A percentile compares a stretch with the other conserved stretches of the same genome.
These are phyloP conservation scores for Podaxis sp. DNA, from an alignment of 768 basidiomycete genomes.

Conservation along the genomic window DNA sequence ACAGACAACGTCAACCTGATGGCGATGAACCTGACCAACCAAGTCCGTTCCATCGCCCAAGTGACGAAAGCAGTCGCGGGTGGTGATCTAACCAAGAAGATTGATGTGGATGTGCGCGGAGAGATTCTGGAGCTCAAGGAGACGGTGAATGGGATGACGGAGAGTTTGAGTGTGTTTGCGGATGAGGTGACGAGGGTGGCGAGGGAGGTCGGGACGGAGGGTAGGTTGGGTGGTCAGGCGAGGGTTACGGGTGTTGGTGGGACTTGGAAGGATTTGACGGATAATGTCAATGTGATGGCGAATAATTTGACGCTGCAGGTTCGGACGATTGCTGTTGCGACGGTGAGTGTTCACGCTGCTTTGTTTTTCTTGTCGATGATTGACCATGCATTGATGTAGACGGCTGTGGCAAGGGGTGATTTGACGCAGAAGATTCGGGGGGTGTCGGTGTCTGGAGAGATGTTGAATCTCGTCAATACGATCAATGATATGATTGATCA, in stretches of 20 bases:
- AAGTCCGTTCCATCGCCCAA: constrained; percentile 82
- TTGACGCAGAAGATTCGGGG: constrained; percentile 91
- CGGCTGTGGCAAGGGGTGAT: constrained; percentile 92
- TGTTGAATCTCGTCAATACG: constrained; percentile 93
- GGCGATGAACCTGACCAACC: constrained; percentile 89
- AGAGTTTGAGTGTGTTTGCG: constrained; percentile 79
- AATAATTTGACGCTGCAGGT: constrained; percentile 93
- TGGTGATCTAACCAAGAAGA: constrained; percentile 92
- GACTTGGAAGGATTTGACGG: constrained; percentile 96
- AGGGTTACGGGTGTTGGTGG: constrained; percentile 93
- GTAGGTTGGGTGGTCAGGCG: constrained; percentile 91
- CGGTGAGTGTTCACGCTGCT: constrained; percentile 45
- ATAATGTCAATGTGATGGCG: constrained; percentile 96
- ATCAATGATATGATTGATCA: constrained; percentile 86
- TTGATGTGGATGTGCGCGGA: constrained; percentile 87
- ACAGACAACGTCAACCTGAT: constrained; percentile 86
- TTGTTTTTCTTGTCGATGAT: not conserved
- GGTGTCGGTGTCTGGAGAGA: constrained; percentile 92
- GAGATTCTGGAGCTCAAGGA: constrained; percentile 90
- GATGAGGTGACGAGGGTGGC: constrained; percentile 84
- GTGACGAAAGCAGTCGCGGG: constrained; percentile 95
- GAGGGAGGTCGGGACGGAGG: constrained; percentile 96
- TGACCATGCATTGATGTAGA: constrained; percentile 27
- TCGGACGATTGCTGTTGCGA: constrained; percentile 89
- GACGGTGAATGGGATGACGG: constrained; percentile 96